Evolutionary conservation across 192 early-diverging fungal genomes (phyloP), one percentile per base, ranked within the genome.

Genomic region (Coemansia sp.): DNA sequence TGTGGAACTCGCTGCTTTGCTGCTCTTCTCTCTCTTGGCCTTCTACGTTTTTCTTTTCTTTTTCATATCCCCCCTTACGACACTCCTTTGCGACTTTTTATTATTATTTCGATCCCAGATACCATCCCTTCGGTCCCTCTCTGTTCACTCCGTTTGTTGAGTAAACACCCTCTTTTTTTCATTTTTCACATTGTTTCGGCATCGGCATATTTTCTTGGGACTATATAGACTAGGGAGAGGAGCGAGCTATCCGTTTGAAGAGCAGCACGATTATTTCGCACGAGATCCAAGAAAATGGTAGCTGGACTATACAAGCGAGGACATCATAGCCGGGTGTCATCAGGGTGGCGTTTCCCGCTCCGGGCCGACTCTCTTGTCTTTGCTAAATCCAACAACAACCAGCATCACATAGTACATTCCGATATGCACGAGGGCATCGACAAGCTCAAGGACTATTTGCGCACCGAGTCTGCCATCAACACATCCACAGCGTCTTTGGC

Each of bases 361-460:
- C 74, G 79, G 42, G 45, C 59, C 31, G 79, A 81, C 46, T 70
- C 74, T 44, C 68, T 76, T 19, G 39, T 67, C 5, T 62, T 65
- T 36, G 11, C 68, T 1, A 72, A 64, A 62, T 39, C 70, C 5
- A 15, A 15, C 23, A 39, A 32, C 29, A 39, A 31, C 27, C 17
- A 64, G 31, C 80, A 73, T 59, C 80, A 82, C 44, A 82, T 82
- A 37, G 72, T 82, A 27, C 80, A 82, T 19, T 23, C 63, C 21
- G 60, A 64, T 27, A 77, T 65, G 36, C 72, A 77, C 34, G 64
- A 71, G 14, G 72, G 72, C 37, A 67, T 82, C 34, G 75, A 82
- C 25, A 45, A 67, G 66, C 75, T 82, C 15, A 70, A 73, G 14
- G 66, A 57, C 41, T 82, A 82, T 34, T 23, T 82, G 70, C 73